Percentiles rank a stretch among this genome's conserved stretches.
Evolutionary conservation across 768 basidiomycete species (phyloP).

Genomic region (Termitomyces sp.): DNA sequence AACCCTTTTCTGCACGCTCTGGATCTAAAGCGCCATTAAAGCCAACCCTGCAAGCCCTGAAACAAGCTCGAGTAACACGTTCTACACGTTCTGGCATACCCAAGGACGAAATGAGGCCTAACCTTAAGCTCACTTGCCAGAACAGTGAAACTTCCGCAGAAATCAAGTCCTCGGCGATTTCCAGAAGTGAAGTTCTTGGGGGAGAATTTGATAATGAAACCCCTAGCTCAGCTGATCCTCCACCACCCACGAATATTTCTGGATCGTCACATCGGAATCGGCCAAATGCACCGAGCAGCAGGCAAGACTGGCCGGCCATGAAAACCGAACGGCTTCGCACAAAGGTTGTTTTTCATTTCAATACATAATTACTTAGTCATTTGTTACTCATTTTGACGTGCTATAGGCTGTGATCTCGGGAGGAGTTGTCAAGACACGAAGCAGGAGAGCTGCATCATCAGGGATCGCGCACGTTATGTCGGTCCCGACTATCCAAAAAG

Average conservation of each 20-base stretch:
- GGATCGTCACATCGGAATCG: neutral
- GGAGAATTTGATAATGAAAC: conserved; percentile 21
- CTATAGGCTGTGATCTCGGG: conserved; percentile 21
- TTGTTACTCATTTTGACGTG: neutral
- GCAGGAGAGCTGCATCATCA: conserved; percentile 9
- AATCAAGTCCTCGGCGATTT: conserved; percentile 13
- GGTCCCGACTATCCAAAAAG: conserved; percentile 9
- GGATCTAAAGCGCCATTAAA: conserved; percentile 2
- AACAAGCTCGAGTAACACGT: neutral
- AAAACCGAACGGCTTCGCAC: conserved; percentile 11
- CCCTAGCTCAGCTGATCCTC: neutral
- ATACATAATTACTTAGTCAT: conserved; percentile 6
- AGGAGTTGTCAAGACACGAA: conserved; percentile 22
- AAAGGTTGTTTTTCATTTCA: conserved; percentile 3
- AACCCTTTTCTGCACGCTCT: neutral
- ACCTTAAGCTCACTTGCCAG: conserved; percentile 13
- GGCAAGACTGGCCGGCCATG: neutral
- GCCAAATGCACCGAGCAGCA: neutral
- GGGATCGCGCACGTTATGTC: conserved; percentile 5
- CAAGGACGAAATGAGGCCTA: conserved; percentile 14
- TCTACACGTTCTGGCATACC: neutral
- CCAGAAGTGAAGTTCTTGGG: conserved; percentile 15
- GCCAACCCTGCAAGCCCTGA: conserved; percentile 3
- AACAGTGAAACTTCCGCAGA: conserved; percentile 8
- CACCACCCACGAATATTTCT: neutral